Base-by-base conservation (phyloP, 768 basidiomycete genomes). In the Xanthoconium purpureum region DNA sequence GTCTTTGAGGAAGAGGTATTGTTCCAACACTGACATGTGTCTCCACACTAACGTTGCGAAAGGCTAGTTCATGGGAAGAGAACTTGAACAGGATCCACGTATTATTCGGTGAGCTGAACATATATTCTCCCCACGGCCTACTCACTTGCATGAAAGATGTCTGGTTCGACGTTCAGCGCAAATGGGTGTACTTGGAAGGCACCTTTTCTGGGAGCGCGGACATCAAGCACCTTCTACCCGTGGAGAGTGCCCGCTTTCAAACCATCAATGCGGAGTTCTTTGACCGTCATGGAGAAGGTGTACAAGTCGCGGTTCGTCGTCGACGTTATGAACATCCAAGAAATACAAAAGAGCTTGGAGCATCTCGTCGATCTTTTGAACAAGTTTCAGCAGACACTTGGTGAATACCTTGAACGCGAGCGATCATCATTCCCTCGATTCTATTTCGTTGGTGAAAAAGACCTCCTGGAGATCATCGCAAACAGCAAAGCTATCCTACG, bases 141-240 rank as follows among this genome's bases (percentile, higher is more conserved):
- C 56, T 60, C 39, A 53, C 38, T 42, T 39, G 44, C 32, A 42
- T 43, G 50, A 70, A 43, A 93, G 92, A 99, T 73, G 89, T 98
- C 37, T 99, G 97, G 97, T 97, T 99, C 63, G 97, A 99, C 64
- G 97, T 99, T 15, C 97, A 99, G 65, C 85, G 97, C 7, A 97
- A 99, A 77, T 99, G 97, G 97, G 97, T 99, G 1, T 99, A 99
- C 70, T 81, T 99, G 50, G 97, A 99, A 72, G 97, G 97, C 42
- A 99, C 98, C 64, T 99, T 99, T 75, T 93, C 96, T n/a, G 95
- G 96, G 35, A 98, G 94, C 63, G 97, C 95, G 28, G 97, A 99
- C 68, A 98, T 99, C 81, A 98, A 98, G 70, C 97, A 99, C 70
- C 85, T 99, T 14, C 86, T 99, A 28, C 97, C 97, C 1, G 89